Base-by-base conservation (phyloP, 2,329 filamentous ascomycete genomes). In the Xylaria sp. region DNA sequence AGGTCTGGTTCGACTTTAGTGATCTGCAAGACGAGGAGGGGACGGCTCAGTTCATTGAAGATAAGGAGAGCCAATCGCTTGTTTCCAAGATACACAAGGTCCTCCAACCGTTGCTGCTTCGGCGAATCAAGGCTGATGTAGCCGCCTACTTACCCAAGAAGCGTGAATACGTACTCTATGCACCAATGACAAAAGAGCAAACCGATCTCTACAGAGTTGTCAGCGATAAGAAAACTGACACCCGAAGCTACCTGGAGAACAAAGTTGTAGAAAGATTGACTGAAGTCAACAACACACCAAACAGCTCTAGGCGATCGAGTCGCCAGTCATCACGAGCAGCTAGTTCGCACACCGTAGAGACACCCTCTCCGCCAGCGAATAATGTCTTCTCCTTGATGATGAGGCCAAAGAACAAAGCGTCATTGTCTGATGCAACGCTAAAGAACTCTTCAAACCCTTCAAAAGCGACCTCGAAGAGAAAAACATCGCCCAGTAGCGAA, bases 1-100 rank as follows among this genome's bases (percentile, higher is more conserved):
- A 98, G 77, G 90, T 90, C 1, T 98, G 95, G 94, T 99, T 99
- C 71, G 95, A 99, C 79, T 99, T 99, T 75, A 96, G 93, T 0
- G 94, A 94, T 8, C 85, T 99, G 1, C 89, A 97, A 65, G 93
- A 98, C 69, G 93, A 94, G 73, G 87, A 91, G 44, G 90, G 90
- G 0, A 92, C 94, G 0, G 90, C 93, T 59, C 89, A 94, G 54
- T 91, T 97, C 61, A 87, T 97, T 7, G 90, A 91, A 3, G 92
- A 97, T 75, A 89, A 92, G 63, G 89, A 91, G 59, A 92, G 93
- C 76, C 89, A 92, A 70, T 92, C 91, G 60, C 82, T 96, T 1
- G 91, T 97, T 1, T 90, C 94, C 61, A 97, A 95, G 72, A 92
- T 99, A 66, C 96, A 99, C 77, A 89, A 95, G 0, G 94, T 99